These are phyloP conservation scores for Xanthoparmelia taractica DNA, from an alignment of 495 filamentous ascomycete species.

Conservation along the genomic window DNA sequence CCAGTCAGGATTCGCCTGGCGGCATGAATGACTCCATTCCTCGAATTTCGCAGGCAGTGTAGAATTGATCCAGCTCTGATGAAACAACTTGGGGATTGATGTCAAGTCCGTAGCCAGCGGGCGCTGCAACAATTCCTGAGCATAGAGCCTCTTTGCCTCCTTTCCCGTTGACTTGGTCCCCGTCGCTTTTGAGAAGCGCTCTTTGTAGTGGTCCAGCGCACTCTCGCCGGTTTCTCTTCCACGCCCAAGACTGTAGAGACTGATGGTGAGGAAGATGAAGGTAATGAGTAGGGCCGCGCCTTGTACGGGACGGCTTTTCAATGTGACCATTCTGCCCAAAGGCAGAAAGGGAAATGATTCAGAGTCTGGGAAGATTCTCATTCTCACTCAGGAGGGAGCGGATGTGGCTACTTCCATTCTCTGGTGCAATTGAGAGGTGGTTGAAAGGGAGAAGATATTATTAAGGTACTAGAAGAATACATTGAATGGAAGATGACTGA, in stretches of 20 bases:
- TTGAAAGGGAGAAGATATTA: neutral
- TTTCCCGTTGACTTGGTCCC: constrained; percentile 1
- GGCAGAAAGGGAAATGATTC: neutral
- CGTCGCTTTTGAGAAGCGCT: neutral
- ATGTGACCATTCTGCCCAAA: neutral
- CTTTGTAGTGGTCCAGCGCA: constrained; percentile 4
- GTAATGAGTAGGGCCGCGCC: neutral
- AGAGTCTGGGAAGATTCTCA: neutral
- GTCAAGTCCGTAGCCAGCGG: constrained; percentile 17
- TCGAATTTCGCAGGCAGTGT: constrained; percentile 25
- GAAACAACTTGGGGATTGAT: constrained; percentile 21
- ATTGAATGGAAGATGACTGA: no score
- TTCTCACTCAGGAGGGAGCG: neutral
- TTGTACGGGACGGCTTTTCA: constrained; percentile 1
- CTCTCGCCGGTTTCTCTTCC: constrained; percentile 1
- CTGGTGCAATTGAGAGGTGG: neutral
- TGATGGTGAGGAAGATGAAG: constrained; percentile 8
- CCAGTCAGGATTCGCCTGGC: constrained; percentile 23
- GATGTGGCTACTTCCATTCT: neutral
- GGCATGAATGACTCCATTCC: constrained; percentile 24
- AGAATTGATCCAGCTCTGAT: constrained; percentile 25
- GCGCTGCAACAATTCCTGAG: constrained; percentile 17
- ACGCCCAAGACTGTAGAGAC: neutral
- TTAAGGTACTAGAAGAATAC: no score
- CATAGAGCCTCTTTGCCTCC: constrained; percentile 15